Percentiles rank a stretch among this genome's conserved stretches.
These are phyloP conservation scores for Flaveria floridana DNA, from an alignment of 140 eudicot genomes.

Conservation along the genomic window DNA sequence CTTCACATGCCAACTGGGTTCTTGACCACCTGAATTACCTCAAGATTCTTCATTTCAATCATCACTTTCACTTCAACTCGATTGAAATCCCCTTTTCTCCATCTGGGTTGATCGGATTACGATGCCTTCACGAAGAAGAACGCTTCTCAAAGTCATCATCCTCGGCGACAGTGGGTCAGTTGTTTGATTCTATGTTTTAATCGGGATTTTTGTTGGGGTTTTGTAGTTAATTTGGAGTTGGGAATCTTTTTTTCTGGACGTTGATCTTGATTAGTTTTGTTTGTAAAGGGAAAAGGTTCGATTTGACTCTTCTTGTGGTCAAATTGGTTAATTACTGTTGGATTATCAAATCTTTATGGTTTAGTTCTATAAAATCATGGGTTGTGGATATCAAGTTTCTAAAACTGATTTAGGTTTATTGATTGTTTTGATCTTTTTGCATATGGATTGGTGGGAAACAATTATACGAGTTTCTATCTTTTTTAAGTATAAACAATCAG, in stretches of 20 bases:
- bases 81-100: neutral
- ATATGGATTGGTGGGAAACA: slow-evolving; percentile 1
- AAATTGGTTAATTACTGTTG: neutral
- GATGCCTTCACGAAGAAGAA: slow-evolving; percentile 84
- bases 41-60: slow-evolving; percentile 28
- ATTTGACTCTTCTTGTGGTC: slow-evolving; percentile 11
- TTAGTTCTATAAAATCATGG: neutral
- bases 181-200: neutral
- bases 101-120: slow-evolving; percentile 17
- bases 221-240: slow-evolving; percentile 17
- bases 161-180: slow-evolving; percentile 81
- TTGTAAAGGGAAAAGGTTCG: neutral
- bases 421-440: slow-evolving; percentile 10
- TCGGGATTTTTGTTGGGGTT: slow-evolving; percentile 11
- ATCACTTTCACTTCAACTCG: slow-evolving; percentile 24
- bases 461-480: slow-evolving; percentile 6
- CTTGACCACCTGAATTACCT: slow-evolving; percentile 18
- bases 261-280: slow-evolving; percentile 23
- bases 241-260: slow-evolving; percentile 12
- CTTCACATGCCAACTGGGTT: slow-evolving; percentile 22
- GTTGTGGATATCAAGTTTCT: slow-evolving; percentile 1
- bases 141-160: slow-evolving; percentile 83
- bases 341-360: slow-evolving; percentile 7
- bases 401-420: slow-evolving; percentile 23
- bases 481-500: neutral